A percentile compares a stretch with the other conserved stretches of the same genome.
Evolutionary conservation across 2,329 filamentous ascomycete species (phyloP).

Genomic region (Volutella citrinella): DNA sequence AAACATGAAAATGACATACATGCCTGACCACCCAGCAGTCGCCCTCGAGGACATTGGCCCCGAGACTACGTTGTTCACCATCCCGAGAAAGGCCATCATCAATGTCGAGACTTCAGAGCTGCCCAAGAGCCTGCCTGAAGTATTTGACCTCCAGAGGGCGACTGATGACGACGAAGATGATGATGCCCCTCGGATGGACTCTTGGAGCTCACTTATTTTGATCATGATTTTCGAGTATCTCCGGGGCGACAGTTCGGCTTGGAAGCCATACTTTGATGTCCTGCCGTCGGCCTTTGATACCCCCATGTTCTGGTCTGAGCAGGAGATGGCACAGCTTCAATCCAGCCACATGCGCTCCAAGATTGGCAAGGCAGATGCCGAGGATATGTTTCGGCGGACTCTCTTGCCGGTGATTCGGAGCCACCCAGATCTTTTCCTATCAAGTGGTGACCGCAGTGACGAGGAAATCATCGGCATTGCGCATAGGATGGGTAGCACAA

Average conservation of each 20-base stretch:
- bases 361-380: slow-evolving; percentile 71
- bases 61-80: slow-evolving; percentile 76
- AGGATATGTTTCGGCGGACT: slow-evolving; percentile 61
- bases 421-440: slow-evolving; percentile 42
- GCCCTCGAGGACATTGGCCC: slow-evolving; percentile 66
- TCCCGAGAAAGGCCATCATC: slow-evolving; percentile 70
- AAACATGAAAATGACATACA: no score
- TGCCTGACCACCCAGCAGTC: no score
- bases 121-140: slow-evolving; percentile 50
- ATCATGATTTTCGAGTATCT: slow-evolving; percentile 75
- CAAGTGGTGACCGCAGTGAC: slow-evolving; percentile 35
- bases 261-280: slow-evolving; percentile 76
- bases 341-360: slow-evolving; percentile 73
- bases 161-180: slow-evolving; percentile 37
- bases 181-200: slow-evolving; percentile 40
- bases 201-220: slow-evolving; percentile 64
- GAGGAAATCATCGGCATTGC: slow-evolving; percentile 51
- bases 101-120: slow-evolving; percentile 71
- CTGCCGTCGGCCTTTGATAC: slow-evolving; percentile 74
- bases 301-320: slow-evolving; percentile 81
- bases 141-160: slow-evolving; percentile 43
- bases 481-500: slow-evolving; percentile 80
- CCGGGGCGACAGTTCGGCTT: slow-evolving; percentile 58
- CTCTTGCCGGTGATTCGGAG: slow-evolving; percentile 50
- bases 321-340: slow-evolving; percentile 70